Conservation (phyloP, 2,329 filamentous ascomycete genomes). For the Neoarthrinium moseri region DNA sequence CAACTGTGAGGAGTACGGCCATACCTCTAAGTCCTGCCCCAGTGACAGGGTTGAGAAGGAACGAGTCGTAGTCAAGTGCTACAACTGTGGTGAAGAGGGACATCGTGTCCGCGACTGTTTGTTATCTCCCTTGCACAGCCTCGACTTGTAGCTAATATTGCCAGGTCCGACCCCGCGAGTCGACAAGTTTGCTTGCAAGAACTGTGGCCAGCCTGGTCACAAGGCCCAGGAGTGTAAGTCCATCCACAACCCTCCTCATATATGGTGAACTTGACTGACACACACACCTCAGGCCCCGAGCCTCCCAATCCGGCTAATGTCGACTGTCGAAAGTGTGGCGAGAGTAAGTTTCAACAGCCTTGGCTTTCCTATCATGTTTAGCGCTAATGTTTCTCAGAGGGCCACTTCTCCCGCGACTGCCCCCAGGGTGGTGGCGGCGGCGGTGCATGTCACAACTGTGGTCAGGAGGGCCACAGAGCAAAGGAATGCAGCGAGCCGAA, state of each 20-base stretch:
- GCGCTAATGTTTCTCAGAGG: conserved; percentile 37
- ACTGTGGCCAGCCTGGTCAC: conserved; percentile 60
- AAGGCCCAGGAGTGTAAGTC: conserved; percentile 47
- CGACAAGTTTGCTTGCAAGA: conserved; percentile 66
- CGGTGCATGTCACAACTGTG: conserved; percentile 61
- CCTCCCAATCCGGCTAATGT: conserved; percentile 61
- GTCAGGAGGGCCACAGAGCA: conserved; percentile 57
- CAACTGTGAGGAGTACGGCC: conserved; percentile 66
- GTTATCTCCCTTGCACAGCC: conserved; percentile 20
- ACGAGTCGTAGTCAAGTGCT: conserved; percentile 53
- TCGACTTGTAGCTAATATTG: neutral
- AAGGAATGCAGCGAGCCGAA: conserved; percentile 49
- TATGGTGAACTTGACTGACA: conserved; percentile 13
- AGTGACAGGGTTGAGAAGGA: conserved; percentile 54
- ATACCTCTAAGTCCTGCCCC: conserved; percentile 58
- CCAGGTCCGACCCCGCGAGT: conserved; percentile 58
- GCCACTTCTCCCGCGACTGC: conserved; percentile 64
- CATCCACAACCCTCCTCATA: conserved; percentile 12
- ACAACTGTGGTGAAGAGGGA: conserved; percentile 62
- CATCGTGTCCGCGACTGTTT: conserved; percentile 70
- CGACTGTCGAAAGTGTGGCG: conserved; percentile 64
- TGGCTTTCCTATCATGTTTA: neutral
- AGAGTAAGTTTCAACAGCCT: conserved; percentile 44
- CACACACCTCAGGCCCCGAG: conserved; percentile 38
- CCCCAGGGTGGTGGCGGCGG: conserved; percentile 58